Base-by-base conservation (phyloP, 441 rosid genomes). In the Breynia disticha region DNA sequence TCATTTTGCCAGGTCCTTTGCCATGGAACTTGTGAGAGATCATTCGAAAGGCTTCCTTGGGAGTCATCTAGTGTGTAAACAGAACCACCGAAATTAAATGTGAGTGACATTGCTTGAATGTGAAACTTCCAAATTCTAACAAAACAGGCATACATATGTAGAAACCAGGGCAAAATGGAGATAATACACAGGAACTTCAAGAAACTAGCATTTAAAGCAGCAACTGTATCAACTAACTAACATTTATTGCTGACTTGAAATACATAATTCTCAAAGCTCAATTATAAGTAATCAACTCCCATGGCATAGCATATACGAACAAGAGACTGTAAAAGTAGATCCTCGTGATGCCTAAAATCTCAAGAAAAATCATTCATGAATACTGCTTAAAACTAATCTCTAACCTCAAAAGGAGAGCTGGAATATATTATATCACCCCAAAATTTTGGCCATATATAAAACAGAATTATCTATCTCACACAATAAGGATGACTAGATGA, bases 1-100 rank as follows among this genome's bases (percentile, higher is more conserved):
- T 90, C 95, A 77, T 83, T 72, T 94, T 94, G 22, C 97, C 99
- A 41, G 97, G 97, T 12, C 95, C 99, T 69, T 94, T 94, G 13
- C 97, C 97, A 48, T 94, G 99, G 71, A 94, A 94, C 56, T 77
- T 87, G 70, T 94, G 99, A 59, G 99, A 94, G 69, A 85, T 67
- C 55, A 55, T 55, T 46, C 97, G 75, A 41, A 94, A 94, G 22
- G 95, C 89, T 73, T 90, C 99, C 69, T 90, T 90, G 5, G 95
- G 97, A 47, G 99, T 94, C 63, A 94, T 54, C 97, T 90, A 87
- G 66, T 39, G 43, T 14, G 32, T 58, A 21, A 55, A 73, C 46
- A 66, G 21, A 55, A 16, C 12, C 57, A 61, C 53, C 42, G 45
- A 22, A 7, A 45, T 24, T 24, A 12, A 38, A 19, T 48, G 19